These are phyloP conservation scores for Paecilomyces sp. DNA, from an alignment of 2,329 filamentous ascomycete genomes.

Conservation along the genomic window DNA sequence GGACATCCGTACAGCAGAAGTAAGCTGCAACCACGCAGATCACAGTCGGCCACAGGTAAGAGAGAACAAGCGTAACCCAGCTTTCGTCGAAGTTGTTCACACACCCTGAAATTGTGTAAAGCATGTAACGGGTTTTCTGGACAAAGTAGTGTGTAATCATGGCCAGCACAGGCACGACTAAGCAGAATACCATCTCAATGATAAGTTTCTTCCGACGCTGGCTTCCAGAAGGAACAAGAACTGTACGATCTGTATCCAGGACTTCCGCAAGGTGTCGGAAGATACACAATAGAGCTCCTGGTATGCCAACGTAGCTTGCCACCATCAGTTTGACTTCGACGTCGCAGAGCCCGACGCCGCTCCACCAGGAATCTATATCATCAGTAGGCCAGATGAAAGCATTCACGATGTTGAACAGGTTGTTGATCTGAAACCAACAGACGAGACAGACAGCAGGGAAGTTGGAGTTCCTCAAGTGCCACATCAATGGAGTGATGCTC, in stretches of 20 bases:
- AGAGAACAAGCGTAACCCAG: slow-evolving; percentile 51
- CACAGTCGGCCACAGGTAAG: slow-evolving; percentile 50
- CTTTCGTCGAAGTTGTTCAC: slow-evolving; percentile 45
- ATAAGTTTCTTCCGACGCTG: slow-evolving; percentile 41
- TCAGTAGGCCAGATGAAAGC: slow-evolving; percentile 58
- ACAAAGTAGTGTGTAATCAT: slow-evolving; percentile 54
- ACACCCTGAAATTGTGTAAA: slow-evolving; percentile 56
- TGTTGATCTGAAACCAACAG: slow-evolving; percentile 49
- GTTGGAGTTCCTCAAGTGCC: slow-evolving; percentile 56
- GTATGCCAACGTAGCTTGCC: slow-evolving; percentile 45
- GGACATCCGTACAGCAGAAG: slow-evolving; percentile 48
- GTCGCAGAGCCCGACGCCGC: slow-evolving; percentile 57
- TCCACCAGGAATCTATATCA: slow-evolving; percentile 48
- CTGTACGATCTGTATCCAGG: slow-evolving; percentile 52
- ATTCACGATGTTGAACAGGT: slow-evolving; percentile 55
- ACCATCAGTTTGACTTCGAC: slow-evolving; percentile 54
- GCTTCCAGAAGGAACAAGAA: slow-evolving; percentile 42
- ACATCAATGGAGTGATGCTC: slow-evolving; percentile 50
- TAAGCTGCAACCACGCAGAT: slow-evolving; percentile 47
- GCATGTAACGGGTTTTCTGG: slow-evolving; percentile 51
- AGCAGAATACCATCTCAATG: slow-evolving; percentile 51
- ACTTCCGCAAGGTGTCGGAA: slow-evolving; percentile 54
- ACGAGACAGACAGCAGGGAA: slow-evolving; percentile 52
- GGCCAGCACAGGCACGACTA: slow-evolving; percentile 47
- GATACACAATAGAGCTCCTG: slow-evolving; percentile 50